Percentiles rank a stretch among this genome's conserved stretches.
phyloP scores from a whole-genome alignment of 176 grass and related monocot species.

The Oryza coarctata region DNA sequence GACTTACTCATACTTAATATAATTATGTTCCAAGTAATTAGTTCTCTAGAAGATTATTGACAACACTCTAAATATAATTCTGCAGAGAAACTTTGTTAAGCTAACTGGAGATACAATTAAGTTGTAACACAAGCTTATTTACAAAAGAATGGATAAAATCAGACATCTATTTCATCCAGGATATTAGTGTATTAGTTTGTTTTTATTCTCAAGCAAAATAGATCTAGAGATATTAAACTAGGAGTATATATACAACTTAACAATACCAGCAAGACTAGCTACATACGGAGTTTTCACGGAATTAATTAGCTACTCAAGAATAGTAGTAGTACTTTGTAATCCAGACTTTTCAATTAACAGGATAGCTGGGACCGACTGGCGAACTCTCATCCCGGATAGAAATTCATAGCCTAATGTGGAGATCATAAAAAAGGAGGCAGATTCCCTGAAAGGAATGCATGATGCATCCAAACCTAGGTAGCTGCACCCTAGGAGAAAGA shows the following conservation, averaged over 20 bases:
- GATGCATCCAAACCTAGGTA: slow-evolving; percentile 28
- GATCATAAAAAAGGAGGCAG: slow-evolving; percentile 1
- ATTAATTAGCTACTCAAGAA: background rate
- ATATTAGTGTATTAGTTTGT: background rate
- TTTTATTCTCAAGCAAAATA: background rate
- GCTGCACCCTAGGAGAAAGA: slow-evolving; percentile 2
- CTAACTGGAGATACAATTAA: background rate
- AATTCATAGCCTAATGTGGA: background rate
- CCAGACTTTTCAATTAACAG: background rate
- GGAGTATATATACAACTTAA: background rate
- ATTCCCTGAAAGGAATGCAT: slow-evolving; percentile 24
- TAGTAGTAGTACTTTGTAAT: background rate
- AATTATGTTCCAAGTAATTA: background rate
- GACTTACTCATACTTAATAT: background rate
- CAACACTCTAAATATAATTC: background rate
- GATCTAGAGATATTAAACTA: background rate
- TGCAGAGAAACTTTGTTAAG: background rate
- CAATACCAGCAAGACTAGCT: background rate
- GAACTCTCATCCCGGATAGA: slow-evolving; percentile 2
- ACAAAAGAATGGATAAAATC: background rate
- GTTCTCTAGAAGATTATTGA: background rate
- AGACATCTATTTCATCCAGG: background rate
- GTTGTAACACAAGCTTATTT: background rate
- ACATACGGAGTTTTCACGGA: background rate
- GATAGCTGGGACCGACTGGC: background rate